A percentile compares a stretch with the other conserved stretches of the same genome.
Conservation (phyloP, 345 rosid genomes). For the Rhizophora apiculata region DNA sequence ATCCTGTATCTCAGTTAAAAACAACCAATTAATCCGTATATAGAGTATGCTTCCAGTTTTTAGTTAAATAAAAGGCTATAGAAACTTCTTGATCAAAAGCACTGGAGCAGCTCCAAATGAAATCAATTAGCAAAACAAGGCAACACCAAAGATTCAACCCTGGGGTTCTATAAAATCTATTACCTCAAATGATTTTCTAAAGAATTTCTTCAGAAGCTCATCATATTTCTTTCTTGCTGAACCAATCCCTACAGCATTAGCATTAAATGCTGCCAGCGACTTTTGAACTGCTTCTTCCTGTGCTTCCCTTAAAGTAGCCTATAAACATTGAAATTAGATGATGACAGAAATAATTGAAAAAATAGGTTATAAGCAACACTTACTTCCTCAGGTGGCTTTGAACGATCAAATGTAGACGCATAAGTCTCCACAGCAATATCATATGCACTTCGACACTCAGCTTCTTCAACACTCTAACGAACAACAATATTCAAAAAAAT, state of each 20-base stretch:
- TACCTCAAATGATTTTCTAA: slow-evolving; percentile 85
- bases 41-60: not conserved
- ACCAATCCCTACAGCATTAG: slow-evolving; percentile 87
- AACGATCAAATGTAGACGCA: slow-evolving; percentile 62
- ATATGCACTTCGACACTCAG: slow-evolving; percentile 89
- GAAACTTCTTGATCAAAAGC: too few relatives aligned
- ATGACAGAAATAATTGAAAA: slow-evolving; percentile 17
- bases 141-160: not conserved
- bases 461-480: slow-evolving; percentile 94
- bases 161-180: not conserved
- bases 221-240: slow-evolving; percentile 73
- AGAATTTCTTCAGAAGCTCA: slow-evolving; percentile 78
- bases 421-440: slow-evolving; percentile 75
- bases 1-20: slow-evolving; percentile 47
- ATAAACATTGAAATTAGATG: slow-evolving; percentile 29
- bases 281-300: slow-evolving; percentile 84
- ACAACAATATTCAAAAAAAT: not conserved
- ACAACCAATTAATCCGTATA: not conserved
- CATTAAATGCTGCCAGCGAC: slow-evolving; percentile 61
- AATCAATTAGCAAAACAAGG: not conserved
- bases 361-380: slow-evolving; percentile 24
- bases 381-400: slow-evolving; percentile 87
- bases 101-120: too few relatives aligned
- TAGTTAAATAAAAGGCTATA: too few relatives aligned
- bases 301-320: slow-evolving; percentile 88